Evolutionary conservation across 495 filamentous ascomycete genomes (phyloP).

Genomic region (Paragyromitra xinjiangensis): DNA sequence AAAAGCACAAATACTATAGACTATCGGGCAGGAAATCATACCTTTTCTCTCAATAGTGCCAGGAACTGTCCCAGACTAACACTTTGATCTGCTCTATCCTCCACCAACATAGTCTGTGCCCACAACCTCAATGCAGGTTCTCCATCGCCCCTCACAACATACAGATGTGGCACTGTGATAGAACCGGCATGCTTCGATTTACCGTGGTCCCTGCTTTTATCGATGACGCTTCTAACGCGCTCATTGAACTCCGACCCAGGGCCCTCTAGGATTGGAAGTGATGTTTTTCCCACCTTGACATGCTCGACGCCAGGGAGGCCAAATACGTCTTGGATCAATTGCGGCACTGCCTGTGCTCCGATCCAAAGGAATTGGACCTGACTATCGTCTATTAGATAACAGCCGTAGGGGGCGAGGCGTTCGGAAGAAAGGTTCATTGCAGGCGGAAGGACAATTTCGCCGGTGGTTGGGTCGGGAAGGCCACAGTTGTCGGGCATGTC

Average conservation of each 20-base stretch:
- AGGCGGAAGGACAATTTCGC: conserved; percentile 86
- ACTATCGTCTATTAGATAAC: conserved; percentile 96
- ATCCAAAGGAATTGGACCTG: conserved; percentile 99
- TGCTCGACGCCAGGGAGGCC: conserved; percentile 79
- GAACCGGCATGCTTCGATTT: conserved; percentile 84
- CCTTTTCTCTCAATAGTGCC: conserved; percentile 92
- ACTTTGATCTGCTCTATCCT: conserved; percentile 93
- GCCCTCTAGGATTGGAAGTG: conserved; percentile 84
- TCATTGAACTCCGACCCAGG: conserved; percentile 81
- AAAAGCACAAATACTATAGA: conserved; percentile 8
- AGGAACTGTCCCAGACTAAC: conserved; percentile 94
- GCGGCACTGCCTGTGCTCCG: conserved; percentile 88
- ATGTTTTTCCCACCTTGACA: conserved; percentile 89
- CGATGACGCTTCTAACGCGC: conserved; percentile 83
- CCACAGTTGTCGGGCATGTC: conserved; percentile 98
- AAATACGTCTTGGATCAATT: conserved; percentile 89
- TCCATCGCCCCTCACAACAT: conserved; percentile 92
- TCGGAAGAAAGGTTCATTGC: conserved; percentile 87
- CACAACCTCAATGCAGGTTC: conserved; percentile 94
- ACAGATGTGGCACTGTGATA: conserved; percentile 89
- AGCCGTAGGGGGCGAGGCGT: conserved; percentile 86
- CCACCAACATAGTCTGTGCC: conserved; percentile 94
- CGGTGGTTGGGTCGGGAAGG: conserved; percentile 80
- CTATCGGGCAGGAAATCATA: conserved; percentile 62
- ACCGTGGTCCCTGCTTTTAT: conserved; percentile 86